Base-by-base conservation (phyloP, 2,329 filamentous ascomycete genomes). In the Lachnellula suecica region DNA sequence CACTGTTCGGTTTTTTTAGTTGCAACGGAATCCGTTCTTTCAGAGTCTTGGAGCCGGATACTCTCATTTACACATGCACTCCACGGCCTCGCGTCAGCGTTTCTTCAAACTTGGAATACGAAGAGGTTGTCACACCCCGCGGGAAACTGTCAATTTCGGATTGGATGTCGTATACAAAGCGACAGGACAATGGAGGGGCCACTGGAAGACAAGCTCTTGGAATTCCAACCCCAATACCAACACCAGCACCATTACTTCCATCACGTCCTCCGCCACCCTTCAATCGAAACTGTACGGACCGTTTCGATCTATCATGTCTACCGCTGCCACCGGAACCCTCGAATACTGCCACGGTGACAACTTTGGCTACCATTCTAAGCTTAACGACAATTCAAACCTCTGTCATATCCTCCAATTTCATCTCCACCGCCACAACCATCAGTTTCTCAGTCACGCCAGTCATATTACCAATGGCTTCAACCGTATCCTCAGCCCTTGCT, bases 141-240 rank as follows among this genome's bases (percentile, higher is more conserved):
- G 8, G 15, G 20, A 11, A 17, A 11, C 15, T 8, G 8, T 31
- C 8, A 15, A 13, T 40, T 40, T 40, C 20, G 11, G 25, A 47
- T 47, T 47, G 44, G 22, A 47, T 47, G 44, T 47, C 44, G 23
- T 47, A 25, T 19, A 7, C 44, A 20, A 47, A 25, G 44, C 37
- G 44, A 19, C 34, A 34, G 20, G 10, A 34, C 11, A 34, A 38
- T 38, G 44, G 44, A 37, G 44, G 44, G 29, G 13, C 13, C 17
- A 34, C 31, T 34, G 44, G 31, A 24, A 9, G 20, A 31, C 22
- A n/a, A 38, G 22, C 23, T 31, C 20, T 17, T 31, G 24, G 15
- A 31, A n/a, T 17, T 7, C 43, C 43, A 31, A 20, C 11, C 34
- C 43, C 43, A 25, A 44, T n/a, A n/a, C n/a, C n/a, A n/a, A n/a